Evolutionary conservation across 2,329 filamentous ascomycete genomes (phyloP), one percentile per base, ranked within the genome.

Genomic region (Colletotrichum sp.): DNA sequence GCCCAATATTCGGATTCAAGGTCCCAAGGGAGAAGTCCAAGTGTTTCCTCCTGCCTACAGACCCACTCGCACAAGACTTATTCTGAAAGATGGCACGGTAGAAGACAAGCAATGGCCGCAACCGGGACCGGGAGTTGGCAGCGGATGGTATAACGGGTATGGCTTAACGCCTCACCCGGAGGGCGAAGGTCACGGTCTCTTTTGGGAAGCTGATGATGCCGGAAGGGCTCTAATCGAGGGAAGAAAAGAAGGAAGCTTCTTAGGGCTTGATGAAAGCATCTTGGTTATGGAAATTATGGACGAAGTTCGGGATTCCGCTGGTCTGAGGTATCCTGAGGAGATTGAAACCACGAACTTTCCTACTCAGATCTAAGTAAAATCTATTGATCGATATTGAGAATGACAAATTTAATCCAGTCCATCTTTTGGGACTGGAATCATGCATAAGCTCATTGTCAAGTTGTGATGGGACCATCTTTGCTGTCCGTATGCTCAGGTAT

Each of bases 201-300:
- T 95, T 86, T 96, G 93, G 93, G 94, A 96, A 83, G 95, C 95
- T 2, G 94, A 96, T 82, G 94, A 95, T 87, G 93, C 92, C 78
- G 94, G 93, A 32, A 89, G 93, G 61, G 95, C 94, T 79, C 82
- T 98, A 72, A 88, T 93, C 61, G 95, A 97, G 82, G 94, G 95
- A 24, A 92, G 92, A 85, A 90, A 93, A 80, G 93, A 98, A 87
- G 95, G 95, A 82, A 89, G 90, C 65, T 90, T 89, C 13, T 86
- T 97, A 84, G 92, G 93, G 24, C 91, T 92, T 88, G 89, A 91
- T 61, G 96, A 98, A 89, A 96, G 94, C 81, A 88, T 98, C 71
- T 89, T 93, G 64, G 95, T 98, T 77, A 98, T 98, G 95, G 93
- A 96, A 82, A 86, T 87, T 64, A 92, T 92, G 90, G 90, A 92